These are phyloP conservation scores for Claviceps sp. DNA, from an alignment of 2,329 filamentous ascomycete genomes.

Conservation along the genomic window DNA sequence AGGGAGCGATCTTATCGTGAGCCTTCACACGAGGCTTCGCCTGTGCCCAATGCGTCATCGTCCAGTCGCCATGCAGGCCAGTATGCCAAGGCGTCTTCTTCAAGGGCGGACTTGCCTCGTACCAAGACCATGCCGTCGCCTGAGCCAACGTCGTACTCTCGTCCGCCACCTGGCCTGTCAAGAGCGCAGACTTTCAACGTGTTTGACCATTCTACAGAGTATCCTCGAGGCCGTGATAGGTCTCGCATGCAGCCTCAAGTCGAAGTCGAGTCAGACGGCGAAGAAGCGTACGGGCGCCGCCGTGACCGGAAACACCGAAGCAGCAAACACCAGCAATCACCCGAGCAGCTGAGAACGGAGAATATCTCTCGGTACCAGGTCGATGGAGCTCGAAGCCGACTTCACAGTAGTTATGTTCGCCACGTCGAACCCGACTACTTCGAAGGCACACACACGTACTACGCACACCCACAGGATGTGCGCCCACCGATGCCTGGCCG, in stretches of 20 bases:
- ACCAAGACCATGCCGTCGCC: constrained; percentile 21
- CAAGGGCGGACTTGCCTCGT: constrained; percentile 18
- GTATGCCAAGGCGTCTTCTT: constrained; percentile 14
- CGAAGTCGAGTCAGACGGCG: constrained; percentile 20
- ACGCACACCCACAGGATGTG: constrained; percentile 14
- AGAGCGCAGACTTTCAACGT: constrained; percentile 22
- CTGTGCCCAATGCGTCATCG: constrained; percentile 17
- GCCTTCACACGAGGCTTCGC: constrained; percentile 18
- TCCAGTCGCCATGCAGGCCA: constrained; percentile 15
- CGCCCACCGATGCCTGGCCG: constrained; percentile 19
- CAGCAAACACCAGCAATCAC: constrained; percentile 22
- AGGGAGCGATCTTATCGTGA: constrained; percentile 19
- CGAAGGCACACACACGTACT: constrained; percentile 9
- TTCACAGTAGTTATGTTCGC: constrained; percentile 16
- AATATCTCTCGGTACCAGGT: constrained; percentile 18
- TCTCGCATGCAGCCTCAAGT: constrained; percentile 24
- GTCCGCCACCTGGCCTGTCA: constrained; percentile 15
- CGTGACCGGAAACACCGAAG: constrained; percentile 22
- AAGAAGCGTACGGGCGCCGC: constrained; percentile 20
- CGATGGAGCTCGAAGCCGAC: constrained; percentile 15
- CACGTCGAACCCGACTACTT: constrained; percentile 13
- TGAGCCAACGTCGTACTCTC: constrained; percentile 13
- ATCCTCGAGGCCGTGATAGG: constrained; percentile 23
- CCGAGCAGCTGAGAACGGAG: constrained; percentile 14
- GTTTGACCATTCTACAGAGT: constrained; percentile 12